Conservation (phyloP, 2,329 filamentous ascomycete species). For the Aspergillus ibericus region DNA sequence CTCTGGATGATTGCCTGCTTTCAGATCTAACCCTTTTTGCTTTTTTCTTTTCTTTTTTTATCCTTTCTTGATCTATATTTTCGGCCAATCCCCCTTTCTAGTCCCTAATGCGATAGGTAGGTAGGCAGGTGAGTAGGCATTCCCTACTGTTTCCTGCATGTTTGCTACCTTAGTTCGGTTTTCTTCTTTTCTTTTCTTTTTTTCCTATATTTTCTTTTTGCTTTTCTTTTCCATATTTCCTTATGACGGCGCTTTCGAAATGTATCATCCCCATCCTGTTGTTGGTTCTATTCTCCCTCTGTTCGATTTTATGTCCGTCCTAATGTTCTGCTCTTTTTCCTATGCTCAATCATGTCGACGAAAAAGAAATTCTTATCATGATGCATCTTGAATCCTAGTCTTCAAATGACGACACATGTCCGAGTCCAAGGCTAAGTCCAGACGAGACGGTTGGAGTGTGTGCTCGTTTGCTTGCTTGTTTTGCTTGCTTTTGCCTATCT, state of each 20-base stretch:
- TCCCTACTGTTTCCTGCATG: not conserved
- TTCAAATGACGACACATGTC: too few species aligned
- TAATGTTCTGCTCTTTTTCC: not conserved
- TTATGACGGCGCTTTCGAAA: not conserved
- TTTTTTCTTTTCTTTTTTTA: not conserved
- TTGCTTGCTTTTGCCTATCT: too few species aligned
- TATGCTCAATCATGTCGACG: not conserved
- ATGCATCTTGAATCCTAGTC: too few species aligned
- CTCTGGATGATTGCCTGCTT: not conserved
- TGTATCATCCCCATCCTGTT: not conserved
- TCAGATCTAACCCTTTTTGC: not conserved
- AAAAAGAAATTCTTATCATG: not conserved
- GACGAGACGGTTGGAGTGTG: too few species aligned
- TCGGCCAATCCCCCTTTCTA: not conserved
- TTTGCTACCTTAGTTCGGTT: not conserved
- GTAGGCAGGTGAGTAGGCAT: not conserved
- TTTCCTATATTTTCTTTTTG: not conserved
- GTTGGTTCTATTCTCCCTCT: not conserved
- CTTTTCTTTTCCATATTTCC: not conserved
- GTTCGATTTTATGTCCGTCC: not conserved
- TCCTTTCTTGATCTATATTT: conserved; percentile 1
- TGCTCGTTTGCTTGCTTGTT: too few species aligned
- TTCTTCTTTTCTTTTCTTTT: not conserved
- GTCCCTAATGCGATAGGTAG: not conserved
- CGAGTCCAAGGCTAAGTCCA: too few species aligned